Evolutionary conservation across 2,329 filamentous ascomycete species (phyloP), one percentile per base, ranked within the genome.

Genomic region (Sphaerulina populicola): DNA sequence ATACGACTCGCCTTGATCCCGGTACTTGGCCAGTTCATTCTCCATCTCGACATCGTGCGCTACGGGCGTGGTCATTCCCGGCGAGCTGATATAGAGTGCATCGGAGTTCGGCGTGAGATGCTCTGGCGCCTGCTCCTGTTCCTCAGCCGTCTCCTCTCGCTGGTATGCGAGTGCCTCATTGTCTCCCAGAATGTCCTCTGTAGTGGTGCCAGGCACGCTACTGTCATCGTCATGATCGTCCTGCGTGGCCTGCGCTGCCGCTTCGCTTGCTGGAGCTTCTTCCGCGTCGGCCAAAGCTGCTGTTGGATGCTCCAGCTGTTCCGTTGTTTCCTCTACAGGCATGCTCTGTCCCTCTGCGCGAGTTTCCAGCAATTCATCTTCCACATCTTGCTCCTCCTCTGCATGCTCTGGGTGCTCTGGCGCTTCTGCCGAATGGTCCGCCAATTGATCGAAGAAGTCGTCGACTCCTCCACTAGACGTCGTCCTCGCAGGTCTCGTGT

Each of bases 361-460:
- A 36, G 47, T n/a, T 14, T 49, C 51, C 11, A 36, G 33, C 23
- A 36, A 27, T 35, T 46, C 46, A 6, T 53, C 37, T n/a, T 46
- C 46, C 21, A 29, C 31, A 18, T 29, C 41, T 14, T 49, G 27
- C 18, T 53, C 41, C 51, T 40, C 38, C 45, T 35, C 46, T 41
- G 35, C 30, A 40, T 6, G 11, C 37, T 47, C 49, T 31, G 44
- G 18, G 45, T 6, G 11, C 37, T 47, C 49, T 31, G 44, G 10
- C 52, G 59, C 60, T 47, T 62, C 58, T 7, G 60, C 57, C 8
- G 60, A 60, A 10, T 61, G 51, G 18, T 54, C 59, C 5, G 62
- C 59, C 33, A 66, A 66, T 39, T 66, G 62, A 44, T 68, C 62
- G 60, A 67, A 65, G 62, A 68, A 66, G 50, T 69, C 67, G 49